These are phyloP conservation scores for Nepenthes alata DNA, from an alignment of 179 eudicot genomes.

Conservation along the genomic window DNA sequence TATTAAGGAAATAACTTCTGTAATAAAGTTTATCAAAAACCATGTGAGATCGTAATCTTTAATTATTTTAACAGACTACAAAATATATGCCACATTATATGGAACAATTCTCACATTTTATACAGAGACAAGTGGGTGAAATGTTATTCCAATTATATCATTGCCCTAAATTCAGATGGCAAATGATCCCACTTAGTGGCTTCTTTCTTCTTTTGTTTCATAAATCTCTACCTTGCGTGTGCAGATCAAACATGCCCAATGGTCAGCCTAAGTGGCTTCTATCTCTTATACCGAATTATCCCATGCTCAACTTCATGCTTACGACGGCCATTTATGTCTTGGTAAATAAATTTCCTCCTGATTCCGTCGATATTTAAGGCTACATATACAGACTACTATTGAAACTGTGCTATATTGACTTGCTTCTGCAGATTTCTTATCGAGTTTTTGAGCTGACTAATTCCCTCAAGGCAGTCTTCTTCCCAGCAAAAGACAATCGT, in stretches of 20 bases:
- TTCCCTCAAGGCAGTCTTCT: slow-evolving; percentile 55
- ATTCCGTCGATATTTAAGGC: background rate
- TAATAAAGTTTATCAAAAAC: no score
- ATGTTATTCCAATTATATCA: no score
- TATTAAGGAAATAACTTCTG: no score
- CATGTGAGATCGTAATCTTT: no score
- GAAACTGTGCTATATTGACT: background rate
- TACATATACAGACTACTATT: background rate
- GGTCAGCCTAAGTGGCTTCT: slow-evolving; percentile 98
- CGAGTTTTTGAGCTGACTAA: slow-evolving; percentile 88
- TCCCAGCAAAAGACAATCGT: slow-evolving; percentile 71
- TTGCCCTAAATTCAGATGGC: no score
- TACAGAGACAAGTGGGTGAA: no score
- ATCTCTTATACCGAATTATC: slow-evolving; percentile 72
- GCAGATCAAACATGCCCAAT: slow-evolving; percentile 79
- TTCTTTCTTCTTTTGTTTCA: no score
- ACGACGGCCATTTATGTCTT: slow-evolving; percentile 72
- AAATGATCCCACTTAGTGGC: no score
- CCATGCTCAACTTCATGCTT: slow-evolving; percentile 94
- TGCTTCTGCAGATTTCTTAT: slow-evolving; percentile 56
- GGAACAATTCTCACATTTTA: no score
- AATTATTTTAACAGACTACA: no score
- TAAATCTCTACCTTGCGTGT: slow-evolving; percentile 2
- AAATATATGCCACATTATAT: no score
- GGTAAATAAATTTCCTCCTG: slow-evolving; percentile 28